Base-by-base conservation (phyloP, 768 basidiomycete genomes). In the Psilocybe cubensis region DNA sequence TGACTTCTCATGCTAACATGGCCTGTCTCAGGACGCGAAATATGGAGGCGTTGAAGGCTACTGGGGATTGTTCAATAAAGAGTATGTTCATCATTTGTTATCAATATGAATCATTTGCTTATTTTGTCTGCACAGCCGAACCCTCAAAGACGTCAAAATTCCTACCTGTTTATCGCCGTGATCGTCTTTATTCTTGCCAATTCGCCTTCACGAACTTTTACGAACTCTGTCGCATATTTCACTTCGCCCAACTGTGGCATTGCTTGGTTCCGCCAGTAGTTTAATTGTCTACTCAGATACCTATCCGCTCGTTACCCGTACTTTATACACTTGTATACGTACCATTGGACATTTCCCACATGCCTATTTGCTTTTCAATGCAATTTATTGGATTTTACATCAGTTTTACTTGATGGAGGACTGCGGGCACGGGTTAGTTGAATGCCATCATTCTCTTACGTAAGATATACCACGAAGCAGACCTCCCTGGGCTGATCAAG, bases 31-130 rank as follows among this genome's bases (percentile, higher is more conserved):
- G 82, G 82, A 83, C 64, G 61, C 59, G 2, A 66, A 78, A 61
- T 96, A 80, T 64, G 93, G 93, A 62, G 94, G 93, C 59, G 93
- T 96, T 42, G 94, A 80, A 72, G 77, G 79, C n/a, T 75, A 76
- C 68, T 81, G 79, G 79, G 79, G 79, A 62, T 62, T 81, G 24
- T 80, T 81, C 61, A 74, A 74, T 55, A 71, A 72, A 59, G 71
- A 80, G 79, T 81, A 59, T 61, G 78, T 25, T 4, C 14, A 25
- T 25, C 33, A 42, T 18, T 31, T 40, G 25, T 23, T 51, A 2
- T 48, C 33, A 10, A 7, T 41, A 14, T 9, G 53, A 24, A 51
- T 61, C 38, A 56, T 35, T 52, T 33, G 40, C 24, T 40, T 43
- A 27, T 2, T 17, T 9, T 40, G 38, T 52, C 18, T 35, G 54